Evolutionary conservation across 2,329 filamentous ascomycete genomes (phyloP).

Genomic region (Aspergillus pseudoterreus): DNA sequence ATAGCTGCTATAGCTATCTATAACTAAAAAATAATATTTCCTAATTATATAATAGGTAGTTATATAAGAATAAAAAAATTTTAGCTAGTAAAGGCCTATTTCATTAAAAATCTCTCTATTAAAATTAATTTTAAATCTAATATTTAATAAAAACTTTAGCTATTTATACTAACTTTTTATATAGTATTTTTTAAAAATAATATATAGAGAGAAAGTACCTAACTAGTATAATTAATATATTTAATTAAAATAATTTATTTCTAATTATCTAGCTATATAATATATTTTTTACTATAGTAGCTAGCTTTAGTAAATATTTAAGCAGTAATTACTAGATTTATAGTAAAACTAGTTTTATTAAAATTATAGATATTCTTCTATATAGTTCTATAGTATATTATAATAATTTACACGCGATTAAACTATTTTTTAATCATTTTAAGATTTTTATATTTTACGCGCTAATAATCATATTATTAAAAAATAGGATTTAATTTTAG

Average conservation of each 20-base stretch:
- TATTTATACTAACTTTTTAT: background rate
- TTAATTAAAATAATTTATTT: background rate
- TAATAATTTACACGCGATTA: conserved; percentile 3
- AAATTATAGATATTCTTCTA: background rate
- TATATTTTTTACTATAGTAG: background rate
- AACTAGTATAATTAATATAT: background rate
- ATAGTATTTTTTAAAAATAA: background rate
- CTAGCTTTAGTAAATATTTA: background rate
- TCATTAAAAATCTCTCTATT: background rate
- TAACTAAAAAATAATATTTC: conserved; percentile 9
- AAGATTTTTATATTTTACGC: conserved; percentile 9
- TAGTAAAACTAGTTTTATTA: background rate
- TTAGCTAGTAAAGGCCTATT: background rate
- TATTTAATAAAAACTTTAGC: background rate
- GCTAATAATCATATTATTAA: conserved; percentile 5
- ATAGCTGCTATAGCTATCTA: conserved; percentile 13
- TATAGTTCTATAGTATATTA: conserved; percentile 11
- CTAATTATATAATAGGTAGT: background rate
- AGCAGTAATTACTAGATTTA: background rate
- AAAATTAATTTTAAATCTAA: background rate
- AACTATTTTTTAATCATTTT: conserved; percentile 2
- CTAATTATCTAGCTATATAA: background rate
- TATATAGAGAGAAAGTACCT: background rate
- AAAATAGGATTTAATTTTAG: conserved; percentile 1
- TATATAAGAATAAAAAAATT: background rate